Conservation (phyloP, 768 basidiomycete genomes). For the Rhizopogon roseolus region DNA sequence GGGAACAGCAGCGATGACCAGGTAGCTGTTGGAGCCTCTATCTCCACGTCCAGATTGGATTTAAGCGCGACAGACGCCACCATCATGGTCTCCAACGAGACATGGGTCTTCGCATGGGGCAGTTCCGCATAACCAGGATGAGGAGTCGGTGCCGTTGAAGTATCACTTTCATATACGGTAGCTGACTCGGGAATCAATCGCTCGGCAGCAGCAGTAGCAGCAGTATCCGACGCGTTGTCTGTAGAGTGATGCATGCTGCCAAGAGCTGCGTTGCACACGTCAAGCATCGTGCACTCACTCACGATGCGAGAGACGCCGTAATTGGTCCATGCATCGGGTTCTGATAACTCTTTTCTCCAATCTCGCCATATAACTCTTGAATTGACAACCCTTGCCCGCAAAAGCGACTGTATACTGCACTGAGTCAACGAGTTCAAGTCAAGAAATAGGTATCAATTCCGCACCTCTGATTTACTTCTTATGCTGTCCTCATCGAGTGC, state of each 20-base stretch:
- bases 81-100: constrained; percentile 77
- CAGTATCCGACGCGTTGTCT: background rate
- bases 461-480: constrained; percentile 67
- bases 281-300: constrained; percentile 67
- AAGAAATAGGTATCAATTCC: constrained; percentile 10
- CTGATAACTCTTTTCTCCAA: constrained; percentile 55
- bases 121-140: constrained; percentile 31
- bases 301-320: constrained; percentile 58
- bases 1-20: constrained; percentile 50
- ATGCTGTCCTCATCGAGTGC: constrained; percentile 67
- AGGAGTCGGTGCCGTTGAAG: constrained; percentile 21
- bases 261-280: constrained; percentile 51
- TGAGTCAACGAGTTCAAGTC: constrained; percentile 1
- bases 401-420: constrained; percentile 42
- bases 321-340: constrained; percentile 62
- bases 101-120: constrained; percentile 23
- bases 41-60: constrained; percentile 61
- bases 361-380: constrained; percentile 67
- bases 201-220: constrained; percentile 2
- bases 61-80: constrained; percentile 68
- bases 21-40: constrained; percentile 44
- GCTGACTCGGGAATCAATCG: background rate
- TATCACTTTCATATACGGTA: constrained; percentile 15
- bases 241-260: constrained; percentile 29
- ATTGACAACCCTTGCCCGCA: constrained; percentile 71